Evolutionary conservation across 768 basidiomycete genomes (phyloP).

Genomic region (Butyriboletus loyo): DNA sequence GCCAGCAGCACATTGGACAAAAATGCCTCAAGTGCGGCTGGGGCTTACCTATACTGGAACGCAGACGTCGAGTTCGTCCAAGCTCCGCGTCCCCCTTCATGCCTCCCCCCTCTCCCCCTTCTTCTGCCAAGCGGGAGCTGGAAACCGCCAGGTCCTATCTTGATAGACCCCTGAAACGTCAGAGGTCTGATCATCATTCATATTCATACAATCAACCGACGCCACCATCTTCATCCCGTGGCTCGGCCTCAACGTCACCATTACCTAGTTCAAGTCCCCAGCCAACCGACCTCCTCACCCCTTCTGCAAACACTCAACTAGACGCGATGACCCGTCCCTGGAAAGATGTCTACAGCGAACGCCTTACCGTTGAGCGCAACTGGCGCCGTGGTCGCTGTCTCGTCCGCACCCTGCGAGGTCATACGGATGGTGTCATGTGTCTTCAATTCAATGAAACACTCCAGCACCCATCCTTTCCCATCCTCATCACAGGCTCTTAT

Average conservation of each 20-base stretch:
- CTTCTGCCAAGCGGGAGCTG: slow-evolving; percentile 39
- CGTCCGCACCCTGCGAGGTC: slow-evolving; percentile 83
- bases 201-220: not conserved
- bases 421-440: slow-evolving; percentile 96
- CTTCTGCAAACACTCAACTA: slow-evolving; percentile 26
- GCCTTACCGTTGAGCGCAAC: slow-evolving; percentile 94
- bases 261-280: slow-evolving; percentile 1
- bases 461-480: slow-evolving; percentile 79
- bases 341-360: slow-evolving; percentile 98
- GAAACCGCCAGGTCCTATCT: slow-evolving; percentile 29
- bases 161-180: slow-evolving; percentile 51
- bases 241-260: slow-evolving; percentile 14
- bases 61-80: slow-evolving; percentile 49
- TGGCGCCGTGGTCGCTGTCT: slow-evolving; percentile 93
- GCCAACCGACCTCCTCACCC: slow-evolving; percentile 26
- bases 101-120: slow-evolving; percentile 26
- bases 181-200: slow-evolving; percentile 24
- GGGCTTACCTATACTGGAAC: slow-evolving; percentile 91
- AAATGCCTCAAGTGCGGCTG: slow-evolving; percentile 97
- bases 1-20: slow-evolving; percentile 97
- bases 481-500: slow-evolving; percentile 97
- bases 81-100: slow-evolving; percentile 39
- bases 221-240: slow-evolving; percentile 8
- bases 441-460: slow-evolving; percentile 90
- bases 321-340: slow-evolving; percentile 77